phyloP scores from a whole-genome alignment of 176 grass and related monocot genomes.

The Otatea glauca region DNA sequence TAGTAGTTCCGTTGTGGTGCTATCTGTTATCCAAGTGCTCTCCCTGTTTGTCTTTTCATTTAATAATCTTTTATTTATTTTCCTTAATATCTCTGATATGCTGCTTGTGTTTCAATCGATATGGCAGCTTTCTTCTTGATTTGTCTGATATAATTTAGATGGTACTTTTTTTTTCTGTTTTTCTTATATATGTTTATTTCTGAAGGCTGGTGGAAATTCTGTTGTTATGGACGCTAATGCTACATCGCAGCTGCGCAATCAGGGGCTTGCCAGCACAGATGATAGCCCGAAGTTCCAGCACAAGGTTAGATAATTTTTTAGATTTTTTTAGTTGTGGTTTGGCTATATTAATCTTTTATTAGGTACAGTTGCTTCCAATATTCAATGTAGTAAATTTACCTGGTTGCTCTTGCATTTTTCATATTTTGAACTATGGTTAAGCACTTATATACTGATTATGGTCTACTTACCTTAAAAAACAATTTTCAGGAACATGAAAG shows the following conservation, averaged over 20 bases:
- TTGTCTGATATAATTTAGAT: background rate
- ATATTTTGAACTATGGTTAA: conserved; percentile 21
- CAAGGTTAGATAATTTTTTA: conserved; percentile 56
- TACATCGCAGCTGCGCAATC: conserved; percentile 66
- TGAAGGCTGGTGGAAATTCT: conserved; percentile 60
- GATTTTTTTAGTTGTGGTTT: background rate
- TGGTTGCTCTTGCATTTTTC: conserved; percentile 25
- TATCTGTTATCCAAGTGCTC: conserved; percentile 14
- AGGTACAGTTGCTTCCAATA: background rate
- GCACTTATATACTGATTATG: conserved; percentile 30
- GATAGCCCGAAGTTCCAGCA: conserved; percentile 79
- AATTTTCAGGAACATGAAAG: conserved; percentile 74
- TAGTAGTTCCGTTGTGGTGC: conserved; percentile 1
- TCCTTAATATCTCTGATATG: background rate
- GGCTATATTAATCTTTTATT: background rate
- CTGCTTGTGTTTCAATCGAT: conserved; percentile 7
- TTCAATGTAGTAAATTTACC: conserved; percentile 7
- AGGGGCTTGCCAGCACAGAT: conserved; percentile 70
- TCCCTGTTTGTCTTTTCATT: background rate
- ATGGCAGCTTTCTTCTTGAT: background rate
- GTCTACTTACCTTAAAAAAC: conserved; percentile 28
- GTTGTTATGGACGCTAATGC: conserved; percentile 90
- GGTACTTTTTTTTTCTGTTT: background rate
- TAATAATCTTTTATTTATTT: background rate
- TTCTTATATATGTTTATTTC: background rate